Conservation (phyloP, 352 stramenopile genomes). For the Paralagenidium karlingii region DNA sequence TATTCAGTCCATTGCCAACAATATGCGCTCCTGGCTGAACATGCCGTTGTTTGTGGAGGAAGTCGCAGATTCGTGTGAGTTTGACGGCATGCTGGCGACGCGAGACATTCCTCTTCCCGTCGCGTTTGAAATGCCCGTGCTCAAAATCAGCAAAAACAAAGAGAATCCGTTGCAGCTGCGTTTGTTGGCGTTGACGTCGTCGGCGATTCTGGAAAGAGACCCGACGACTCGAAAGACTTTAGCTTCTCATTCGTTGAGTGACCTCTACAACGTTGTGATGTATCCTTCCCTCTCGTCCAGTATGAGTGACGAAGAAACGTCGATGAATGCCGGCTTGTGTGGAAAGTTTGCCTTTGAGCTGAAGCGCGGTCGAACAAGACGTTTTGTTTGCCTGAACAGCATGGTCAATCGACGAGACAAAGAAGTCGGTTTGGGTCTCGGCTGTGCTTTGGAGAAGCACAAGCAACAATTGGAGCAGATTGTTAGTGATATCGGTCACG, state of each 20-base stretch:
- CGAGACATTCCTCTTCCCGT: conserved; percentile 70
- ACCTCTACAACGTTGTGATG: conserved; percentile 82
- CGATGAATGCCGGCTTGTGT: conserved; percentile 23
- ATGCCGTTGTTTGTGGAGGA: conserved; percentile 75
- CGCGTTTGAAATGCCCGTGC: conserved; percentile 69
- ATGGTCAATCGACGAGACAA: conserved; percentile 53
- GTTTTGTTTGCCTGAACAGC: conserved; percentile 55
- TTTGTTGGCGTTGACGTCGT: conserved; percentile 49
- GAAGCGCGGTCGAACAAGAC: conserved; percentile 67
- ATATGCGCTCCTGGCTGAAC: conserved; percentile 74
- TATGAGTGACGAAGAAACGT: conserved; percentile 24
- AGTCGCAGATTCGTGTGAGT: conserved; percentile 72
- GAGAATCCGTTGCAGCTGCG: conserved; percentile 57
- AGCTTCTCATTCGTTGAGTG: conserved; percentile 45
- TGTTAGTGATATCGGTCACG: conserved; percentile 49
- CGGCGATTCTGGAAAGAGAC: conserved; percentile 63
- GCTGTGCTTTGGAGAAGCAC: conserved; percentile 27
- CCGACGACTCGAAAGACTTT: conserved; percentile 55
- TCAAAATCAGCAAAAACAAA: conserved; percentile 80
- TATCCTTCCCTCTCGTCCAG: conserved; percentile 70
- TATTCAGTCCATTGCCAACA: conserved; percentile 79
- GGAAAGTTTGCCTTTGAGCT: conserved; percentile 78
- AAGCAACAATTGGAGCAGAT: conserved; percentile 59
- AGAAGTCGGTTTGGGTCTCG: conserved; percentile 63
- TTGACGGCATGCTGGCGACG: conserved; percentile 66